Evolutionary conservation across 192 early-diverging fungal genomes (phyloP).

Genomic region (Endogone sp.): DNA sequence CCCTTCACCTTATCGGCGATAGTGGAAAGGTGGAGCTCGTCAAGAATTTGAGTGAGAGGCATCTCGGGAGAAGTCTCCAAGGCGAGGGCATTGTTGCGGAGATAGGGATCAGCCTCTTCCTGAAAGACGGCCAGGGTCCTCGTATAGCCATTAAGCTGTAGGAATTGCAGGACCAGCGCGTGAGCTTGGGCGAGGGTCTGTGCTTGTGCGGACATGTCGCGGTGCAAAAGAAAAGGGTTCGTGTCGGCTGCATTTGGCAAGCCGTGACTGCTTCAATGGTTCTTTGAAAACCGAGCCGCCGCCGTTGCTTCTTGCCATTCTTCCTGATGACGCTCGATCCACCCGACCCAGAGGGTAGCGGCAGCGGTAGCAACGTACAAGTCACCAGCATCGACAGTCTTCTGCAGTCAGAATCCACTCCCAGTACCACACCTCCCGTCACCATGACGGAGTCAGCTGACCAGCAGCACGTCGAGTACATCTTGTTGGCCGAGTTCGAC

Average conservation of each 20-base stretch:
- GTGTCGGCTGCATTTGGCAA: too few species aligned
- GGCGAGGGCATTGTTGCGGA: constrained; percentile 37
- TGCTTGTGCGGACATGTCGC: not conserved
- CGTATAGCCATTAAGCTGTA: constrained; percentile 7
- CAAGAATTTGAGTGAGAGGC: constrained; percentile 30
- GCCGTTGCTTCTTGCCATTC: too few species aligned
- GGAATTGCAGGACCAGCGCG: constrained; percentile 9
- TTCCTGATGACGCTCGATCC: too few species aligned
- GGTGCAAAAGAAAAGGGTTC: too few species aligned
- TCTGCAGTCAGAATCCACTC: too few species aligned
- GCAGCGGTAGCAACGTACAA: too few species aligned
- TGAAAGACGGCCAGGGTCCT: not conserved
- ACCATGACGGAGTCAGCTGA: constrained; percentile 14
- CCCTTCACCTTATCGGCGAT: not conserved
- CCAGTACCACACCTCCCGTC: too few species aligned
- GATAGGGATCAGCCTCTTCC: constrained; percentile 8
- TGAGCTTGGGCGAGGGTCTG: not conserved
- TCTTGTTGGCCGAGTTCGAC: constrained; percentile 93
- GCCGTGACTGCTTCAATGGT: too few species aligned
- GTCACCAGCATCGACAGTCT: too few species aligned
- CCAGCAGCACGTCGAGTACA: constrained; percentile 67
- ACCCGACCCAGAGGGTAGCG: too few species aligned
- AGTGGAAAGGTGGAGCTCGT: constrained; percentile 26
- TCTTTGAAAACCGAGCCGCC: too few species aligned
- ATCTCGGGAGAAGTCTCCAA: constrained; percentile 25